Evolutionary conservation across 768 basidiomycete species (phyloP), one percentile per base, ranked within the genome.

Genomic region (Gymnopilus junonius): DNA sequence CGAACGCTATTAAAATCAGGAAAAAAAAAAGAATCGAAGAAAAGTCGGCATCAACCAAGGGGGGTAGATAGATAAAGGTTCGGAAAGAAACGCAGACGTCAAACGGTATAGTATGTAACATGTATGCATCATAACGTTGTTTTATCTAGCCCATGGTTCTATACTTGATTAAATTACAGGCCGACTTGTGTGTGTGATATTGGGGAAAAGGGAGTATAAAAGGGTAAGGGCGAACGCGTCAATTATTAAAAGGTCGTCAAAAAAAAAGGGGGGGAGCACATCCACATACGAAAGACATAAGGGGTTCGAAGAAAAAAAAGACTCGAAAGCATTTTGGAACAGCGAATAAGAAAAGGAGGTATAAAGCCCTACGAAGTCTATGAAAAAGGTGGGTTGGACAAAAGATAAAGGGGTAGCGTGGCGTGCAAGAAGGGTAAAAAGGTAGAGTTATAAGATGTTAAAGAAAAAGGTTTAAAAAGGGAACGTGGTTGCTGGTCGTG

Each of bases 401-500:
- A 45, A 58, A 25, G n/a, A 27, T n/a, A 40, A 21, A 42, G 39
- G 40, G 40, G 42, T 21, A 23, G 48, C 29, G 48, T 51, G 48
- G 31, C 32, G 48, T 51, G 48, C 48, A 20, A 12, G 48, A 51
- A 51, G 29, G 6, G 20, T 15, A n/a, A 51, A 51, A 29, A 51
- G 12, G 10, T 29, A 29, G 48, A 15, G 20, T 27, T 23, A 8
- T 17, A 29, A 21, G 31, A 46, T 32, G n/a, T 29, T 43, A 29
- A 11, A 20, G 37, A 43, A 27, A 43, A 21, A 45, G 27, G 40
- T 57, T 32, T 25, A 39, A 46, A 58, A 29, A 46, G 54, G 35
- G 61, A 55, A 46, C 53, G 53, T 55, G 60, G 53, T 50, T 48
- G 54, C 40, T 55, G 55, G 54, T 62, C 45, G 34, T 56, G 56